Conservation (phyloP, 805 yeast species). For the Naumovozyma dairenensis region DNA sequence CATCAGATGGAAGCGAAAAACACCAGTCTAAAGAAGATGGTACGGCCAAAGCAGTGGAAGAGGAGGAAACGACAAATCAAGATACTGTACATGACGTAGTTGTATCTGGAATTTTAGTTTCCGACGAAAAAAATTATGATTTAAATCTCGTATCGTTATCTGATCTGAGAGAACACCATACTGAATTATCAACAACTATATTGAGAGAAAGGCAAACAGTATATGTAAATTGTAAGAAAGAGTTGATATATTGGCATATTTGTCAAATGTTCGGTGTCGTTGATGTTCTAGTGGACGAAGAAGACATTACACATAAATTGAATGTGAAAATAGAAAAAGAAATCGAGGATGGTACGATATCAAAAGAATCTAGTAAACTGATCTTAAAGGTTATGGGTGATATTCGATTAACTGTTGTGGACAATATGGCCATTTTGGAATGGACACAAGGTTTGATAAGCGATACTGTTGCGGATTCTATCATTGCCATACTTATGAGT, state of each 20-base stretch:
- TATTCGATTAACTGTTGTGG: constrained; percentile 40
- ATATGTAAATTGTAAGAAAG: constrained; percentile 69
- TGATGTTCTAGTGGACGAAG: constrained; percentile 50
- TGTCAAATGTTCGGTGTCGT: constrained; percentile 91
- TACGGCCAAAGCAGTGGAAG: constrained; percentile 1
- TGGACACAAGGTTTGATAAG: constrained; percentile 87
- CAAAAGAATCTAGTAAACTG: constrained; percentile 30
- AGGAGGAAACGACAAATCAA: constrained; percentile 32
- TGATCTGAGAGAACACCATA: constrained; percentile 74
- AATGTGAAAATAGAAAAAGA: constrained; percentile 31
- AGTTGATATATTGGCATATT: constrained; percentile 78
- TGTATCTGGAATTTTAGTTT: constrained; percentile 78
- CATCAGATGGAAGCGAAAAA: constrained; percentile 19
- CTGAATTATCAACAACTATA: constrained; percentile 76
- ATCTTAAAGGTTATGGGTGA: constrained; percentile 56
- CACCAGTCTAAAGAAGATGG: constrained; percentile 1
- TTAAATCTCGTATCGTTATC: constrained; percentile 71
- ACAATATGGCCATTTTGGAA: constrained; percentile 55
- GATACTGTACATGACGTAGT: constrained; percentile 35
- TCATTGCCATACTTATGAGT: constrained; percentile 79
- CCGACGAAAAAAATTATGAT: constrained; percentile 70
- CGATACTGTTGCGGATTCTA: constrained; percentile 90
- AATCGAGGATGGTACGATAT: constrained; percentile 4
- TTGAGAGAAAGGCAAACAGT: constrained; percentile 75
- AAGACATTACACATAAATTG: constrained; percentile 20